A percentile compares a stretch with the other conserved stretches of the same genome.
Conservation (phyloP, 2,329 filamentous ascomycete species). For the Bipolaris cookei region DNA sequence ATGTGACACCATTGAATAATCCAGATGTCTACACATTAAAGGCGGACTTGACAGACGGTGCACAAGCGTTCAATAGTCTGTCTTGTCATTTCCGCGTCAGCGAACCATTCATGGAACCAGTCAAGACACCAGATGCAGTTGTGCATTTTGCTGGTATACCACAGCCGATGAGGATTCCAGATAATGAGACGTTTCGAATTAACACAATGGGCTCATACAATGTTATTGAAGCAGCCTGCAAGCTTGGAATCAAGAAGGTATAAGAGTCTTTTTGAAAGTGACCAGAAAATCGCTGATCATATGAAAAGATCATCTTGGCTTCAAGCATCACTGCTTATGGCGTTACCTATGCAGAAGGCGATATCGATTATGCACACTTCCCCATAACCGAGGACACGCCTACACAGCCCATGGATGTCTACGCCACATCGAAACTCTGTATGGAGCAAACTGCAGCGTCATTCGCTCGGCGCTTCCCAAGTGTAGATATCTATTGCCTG, state of each 20-base stretch:
- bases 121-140: constrained; percentile 61
- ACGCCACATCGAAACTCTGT: constrained; percentile 65
- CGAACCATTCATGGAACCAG: constrained; percentile 46
- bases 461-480: constrained; percentile 60
- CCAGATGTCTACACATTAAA: constrained; percentile 60
- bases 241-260: constrained; percentile 63
- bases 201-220: constrained; percentile 57
- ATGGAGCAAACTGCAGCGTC: constrained; percentile 62
- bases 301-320: constrained; percentile 59
- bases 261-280: not conserved
- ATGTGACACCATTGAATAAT: constrained; percentile 55
- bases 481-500: constrained; percentile 64
- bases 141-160: constrained; percentile 63
- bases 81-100: constrained; percentile 62
- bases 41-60: constrained; percentile 61
- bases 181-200: constrained; percentile 62
- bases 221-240: constrained; percentile 66
- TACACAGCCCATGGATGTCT: constrained; percentile 64
- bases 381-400: constrained; percentile 65
- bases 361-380: constrained; percentile 62
- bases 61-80: constrained; percentile 63
- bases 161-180: constrained; percentile 65
- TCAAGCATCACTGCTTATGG: constrained; percentile 65
- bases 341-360: constrained; percentile 63
- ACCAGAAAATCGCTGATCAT: not conserved